Evolutionary conservation across 495 filamentous ascomycete species (phyloP).

Genomic region (Polyplosphaeria fusca): DNA sequence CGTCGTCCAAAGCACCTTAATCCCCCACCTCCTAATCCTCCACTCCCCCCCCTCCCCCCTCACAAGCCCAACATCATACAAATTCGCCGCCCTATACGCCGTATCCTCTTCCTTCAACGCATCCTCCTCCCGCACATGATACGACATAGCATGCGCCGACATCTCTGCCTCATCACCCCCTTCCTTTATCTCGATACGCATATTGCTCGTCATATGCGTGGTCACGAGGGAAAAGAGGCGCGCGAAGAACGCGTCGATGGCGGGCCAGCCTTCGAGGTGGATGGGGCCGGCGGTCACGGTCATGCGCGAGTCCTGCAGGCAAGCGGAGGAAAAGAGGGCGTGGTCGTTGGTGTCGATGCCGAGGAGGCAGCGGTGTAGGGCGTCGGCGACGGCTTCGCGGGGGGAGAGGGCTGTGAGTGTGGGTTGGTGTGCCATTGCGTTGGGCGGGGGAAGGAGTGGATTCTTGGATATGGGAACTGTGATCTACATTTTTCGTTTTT

Average conservation of each 20-base stretch:
- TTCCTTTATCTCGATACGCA: constrained; percentile 32
- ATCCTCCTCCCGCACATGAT: constrained; percentile 28
- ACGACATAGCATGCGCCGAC: constrained; percentile 23
- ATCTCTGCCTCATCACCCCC: constrained; percentile 24
- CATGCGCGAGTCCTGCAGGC: constrained; percentile 13
- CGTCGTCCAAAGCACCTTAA: constrained; percentile 26
- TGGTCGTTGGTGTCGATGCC: constrained; percentile 27
- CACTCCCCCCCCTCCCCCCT: constrained; percentile 29
- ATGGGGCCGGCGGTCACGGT: constrained; percentile 18
- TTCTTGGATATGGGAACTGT: constrained; percentile 12
- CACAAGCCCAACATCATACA: constrained; percentile 26
- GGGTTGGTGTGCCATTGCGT: constrained; percentile 15
- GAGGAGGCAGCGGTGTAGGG: constrained; percentile 31
- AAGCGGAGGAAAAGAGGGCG: constrained; percentile 23
- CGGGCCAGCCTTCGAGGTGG: constrained; percentile 16
- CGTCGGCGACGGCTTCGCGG: constrained; percentile 31
- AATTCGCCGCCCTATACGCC: constrained; percentile 12
- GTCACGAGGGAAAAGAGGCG: constrained; percentile 22
- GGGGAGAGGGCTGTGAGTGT: constrained; percentile 20
- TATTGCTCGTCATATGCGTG: constrained; percentile 29
- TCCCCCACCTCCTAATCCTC: constrained; percentile 33
- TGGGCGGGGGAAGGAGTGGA: constrained; percentile 10
- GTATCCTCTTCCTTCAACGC: constrained; percentile 22
- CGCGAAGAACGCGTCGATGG: constrained; percentile 12
- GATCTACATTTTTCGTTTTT: too few species aligned